Percentiles rank a stretch among this genome's conserved stretches.
Evolutionary conservation across 805 yeast genomes (phyloP).

Genomic region (Spathaspora sp.): DNA sequence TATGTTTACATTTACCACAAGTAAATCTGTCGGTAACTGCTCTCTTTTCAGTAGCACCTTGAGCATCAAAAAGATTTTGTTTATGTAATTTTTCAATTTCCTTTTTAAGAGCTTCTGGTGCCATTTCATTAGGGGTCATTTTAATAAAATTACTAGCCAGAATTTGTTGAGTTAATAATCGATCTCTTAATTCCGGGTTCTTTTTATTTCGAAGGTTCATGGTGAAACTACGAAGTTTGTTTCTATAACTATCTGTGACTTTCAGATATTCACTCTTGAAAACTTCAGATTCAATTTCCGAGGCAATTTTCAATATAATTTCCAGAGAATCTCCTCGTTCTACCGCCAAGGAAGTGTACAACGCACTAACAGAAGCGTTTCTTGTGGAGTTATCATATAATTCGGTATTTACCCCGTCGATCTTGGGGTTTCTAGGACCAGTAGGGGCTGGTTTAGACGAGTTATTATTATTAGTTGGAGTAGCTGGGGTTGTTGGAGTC

Average conservation of each 20-base stretch:
- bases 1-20: conserved; percentile 96
- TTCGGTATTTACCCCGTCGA: conserved; percentile 73
- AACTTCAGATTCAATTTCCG: conserved; percentile 70
- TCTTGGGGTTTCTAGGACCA: conserved; percentile 70
- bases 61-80: conserved; percentile 92
- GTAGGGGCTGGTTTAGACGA: conserved; percentile 26
- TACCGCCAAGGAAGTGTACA: conserved; percentile 85
- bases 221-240: conserved; percentile 79
- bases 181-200: conserved; percentile 77
- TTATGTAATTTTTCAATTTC: conserved; percentile 83
- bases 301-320: conserved; percentile 58
- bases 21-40: conserved; percentile 96
- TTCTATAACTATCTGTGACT: conserved; percentile 63
- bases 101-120: conserved; percentile 84
- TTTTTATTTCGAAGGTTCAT: conserved; percentile 86
- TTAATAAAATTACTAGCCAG: conserved; percentile 60
- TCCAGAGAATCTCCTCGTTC: conserved; percentile 63
- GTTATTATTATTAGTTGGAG: conserved; percentile 3
- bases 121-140: conserved; percentile 94
- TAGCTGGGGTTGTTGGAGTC: conserved; percentile 3
- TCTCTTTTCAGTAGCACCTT: conserved; percentile 93
- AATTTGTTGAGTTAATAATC: conserved; percentile 66
- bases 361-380: conserved; percentile 77
- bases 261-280: conserved; percentile 57
- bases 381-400: conserved; percentile 76